These are phyloP conservation scores for Cordyceps cateniannulata DNA, from an alignment of 2,329 filamentous ascomycete species.

Conservation along the genomic window DNA sequence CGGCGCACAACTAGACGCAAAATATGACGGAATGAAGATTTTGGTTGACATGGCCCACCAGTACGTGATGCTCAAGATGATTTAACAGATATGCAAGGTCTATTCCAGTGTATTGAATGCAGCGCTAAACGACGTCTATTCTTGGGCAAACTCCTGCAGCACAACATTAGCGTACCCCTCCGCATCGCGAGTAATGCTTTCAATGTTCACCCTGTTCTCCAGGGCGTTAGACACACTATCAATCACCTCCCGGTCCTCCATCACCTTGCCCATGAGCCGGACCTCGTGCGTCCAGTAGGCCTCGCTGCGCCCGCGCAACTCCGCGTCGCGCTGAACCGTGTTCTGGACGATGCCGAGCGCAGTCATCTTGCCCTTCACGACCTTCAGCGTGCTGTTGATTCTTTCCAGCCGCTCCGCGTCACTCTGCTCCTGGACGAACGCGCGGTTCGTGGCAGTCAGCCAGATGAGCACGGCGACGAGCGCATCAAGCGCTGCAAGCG, in stretches of 20 bases:
- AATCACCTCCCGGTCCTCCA: conserved; percentile 72
- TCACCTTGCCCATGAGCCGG: conserved; percentile 62
- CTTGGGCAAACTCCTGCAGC: conserved; percentile 20
- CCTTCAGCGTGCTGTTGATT: conserved; percentile 49
- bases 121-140: conserved; percentile 1
- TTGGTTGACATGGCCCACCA: background rate
- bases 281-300: conserved; percentile 80
- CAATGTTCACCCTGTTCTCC: conserved; percentile 56
- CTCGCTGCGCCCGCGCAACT: conserved; percentile 57
- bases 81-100: background rate
- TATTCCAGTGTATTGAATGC: background rate
- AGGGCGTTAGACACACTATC: conserved; percentile 65
- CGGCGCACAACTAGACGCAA: conserved; percentile 2
- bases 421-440: conserved; percentile 58
- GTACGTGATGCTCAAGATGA: background rate
- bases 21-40: conserved; percentile 8
- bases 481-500: conserved; percentile 59
- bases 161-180: conserved; percentile 46
- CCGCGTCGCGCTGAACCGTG: conserved; percentile 66
- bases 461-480: conserved; percentile 62
- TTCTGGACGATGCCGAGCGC: conserved; percentile 74
- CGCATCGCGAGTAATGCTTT: conserved; percentile 55
- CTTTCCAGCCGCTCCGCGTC: conserved; percentile 61
- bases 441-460: conserved; percentile 71
- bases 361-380: conserved; percentile 59